A percentile compares a stretch with the other conserved stretches of the same genome.
Conservation (phyloP, 2,329 filamentous ascomycete genomes). For the Ceratocystis eucalypticola region DNA sequence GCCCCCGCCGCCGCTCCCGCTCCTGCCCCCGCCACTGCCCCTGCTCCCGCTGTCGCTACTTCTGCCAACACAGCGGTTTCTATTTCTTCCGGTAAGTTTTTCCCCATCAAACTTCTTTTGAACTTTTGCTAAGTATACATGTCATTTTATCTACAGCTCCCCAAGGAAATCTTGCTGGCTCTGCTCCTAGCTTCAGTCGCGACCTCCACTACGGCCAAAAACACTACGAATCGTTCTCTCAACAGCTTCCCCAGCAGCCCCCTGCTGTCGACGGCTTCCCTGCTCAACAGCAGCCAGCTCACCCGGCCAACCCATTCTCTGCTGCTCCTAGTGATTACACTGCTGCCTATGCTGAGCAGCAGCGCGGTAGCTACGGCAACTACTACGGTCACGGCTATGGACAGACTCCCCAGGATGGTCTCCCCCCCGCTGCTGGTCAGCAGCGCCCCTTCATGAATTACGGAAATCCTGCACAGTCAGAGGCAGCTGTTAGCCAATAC, state of each 20-base stretch:
- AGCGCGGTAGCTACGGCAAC: slow-evolving; percentile 60
- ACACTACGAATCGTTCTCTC: slow-evolving; percentile 50
- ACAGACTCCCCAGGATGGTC: slow-evolving; percentile 61
- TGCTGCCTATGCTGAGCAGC: slow-evolving; percentile 70
- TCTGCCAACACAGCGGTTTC: background rate
- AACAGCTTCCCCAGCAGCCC: slow-evolving; percentile 41
- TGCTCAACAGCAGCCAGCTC: slow-evolving; percentile 41
- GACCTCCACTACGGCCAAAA: slow-evolving; percentile 34
- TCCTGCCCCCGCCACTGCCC: slow-evolving; percentile 20
- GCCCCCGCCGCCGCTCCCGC: slow-evolving; percentile 6
- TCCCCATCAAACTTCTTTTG: background rate
- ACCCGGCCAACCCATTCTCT: slow-evolving; percentile 53
- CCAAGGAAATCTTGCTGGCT: slow-evolving; percentile 7
- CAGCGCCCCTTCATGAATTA: slow-evolving; percentile 63
- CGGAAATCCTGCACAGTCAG: slow-evolving; percentile 43
- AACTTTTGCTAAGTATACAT: background rate
- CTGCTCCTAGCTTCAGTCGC: slow-evolving; percentile 14
- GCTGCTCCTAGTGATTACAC: slow-evolving; percentile 69
- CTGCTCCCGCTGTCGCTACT: slow-evolving; percentile 24
- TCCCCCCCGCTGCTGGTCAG: slow-evolving; percentile 27
- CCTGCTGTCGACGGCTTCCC: slow-evolving; percentile 23
- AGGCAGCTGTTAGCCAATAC: slow-evolving; percentile 50
- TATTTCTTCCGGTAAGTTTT: slow-evolving; percentile 6
- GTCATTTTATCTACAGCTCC: background rate
- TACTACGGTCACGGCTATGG: slow-evolving; percentile 42